These are phyloP conservation scores for Westerdykella ornata DNA, from an alignment of 2,329 filamentous ascomycete species.

Conservation along the genomic window DNA sequence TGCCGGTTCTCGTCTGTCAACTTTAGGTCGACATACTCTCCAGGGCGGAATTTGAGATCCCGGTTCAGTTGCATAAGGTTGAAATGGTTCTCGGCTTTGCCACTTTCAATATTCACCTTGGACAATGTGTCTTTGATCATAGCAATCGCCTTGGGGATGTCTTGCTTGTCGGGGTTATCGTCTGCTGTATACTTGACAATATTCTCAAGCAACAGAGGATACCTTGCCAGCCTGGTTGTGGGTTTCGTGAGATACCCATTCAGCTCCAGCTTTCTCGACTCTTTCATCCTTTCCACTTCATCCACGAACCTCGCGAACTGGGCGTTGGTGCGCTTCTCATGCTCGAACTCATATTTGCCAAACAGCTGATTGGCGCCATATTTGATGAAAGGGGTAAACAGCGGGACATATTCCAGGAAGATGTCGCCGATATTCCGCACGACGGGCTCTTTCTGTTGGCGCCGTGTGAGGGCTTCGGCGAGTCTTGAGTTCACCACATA, in stretches of 20 bases:
- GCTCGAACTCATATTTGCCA: slow-evolving; percentile 96
- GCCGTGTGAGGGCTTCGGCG: slow-evolving; percentile 76
- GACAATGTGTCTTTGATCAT: slow-evolving; percentile 82
- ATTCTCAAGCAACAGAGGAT: slow-evolving; percentile 84
- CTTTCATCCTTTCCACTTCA: slow-evolving; percentile 90
- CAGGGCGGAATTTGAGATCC: slow-evolving; percentile 81
- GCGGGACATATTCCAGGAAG: slow-evolving; percentile 83
- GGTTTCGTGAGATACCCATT: slow-evolving; percentile 98
- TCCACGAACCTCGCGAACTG: slow-evolving; percentile 89
- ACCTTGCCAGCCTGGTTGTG: slow-evolving; percentile 87
- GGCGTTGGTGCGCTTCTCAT: slow-evolving; percentile 80
- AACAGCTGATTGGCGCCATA: slow-evolving; percentile 95
- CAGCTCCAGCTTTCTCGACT: slow-evolving; percentile 91
- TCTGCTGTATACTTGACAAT: slow-evolving; percentile 88
- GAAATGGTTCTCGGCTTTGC: slow-evolving; percentile 96
- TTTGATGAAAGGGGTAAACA: slow-evolving; percentile 91
- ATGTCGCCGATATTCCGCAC: slow-evolving; percentile 89
- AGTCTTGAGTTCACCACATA: slow-evolving; percentile 85
- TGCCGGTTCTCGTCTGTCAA: slow-evolving; percentile 89
- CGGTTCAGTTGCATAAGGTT: slow-evolving; percentile 88
- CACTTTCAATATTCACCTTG: slow-evolving; percentile 88
- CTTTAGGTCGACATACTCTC: slow-evolving; percentile 88
- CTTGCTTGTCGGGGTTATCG: slow-evolving; percentile 80
- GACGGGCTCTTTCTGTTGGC: slow-evolving; percentile 85
- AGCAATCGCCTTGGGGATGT: slow-evolving; percentile 81